Base-by-base conservation (phyloP, 73 alveolate genomes). In the Tetrahymena elliotti region DNA sequence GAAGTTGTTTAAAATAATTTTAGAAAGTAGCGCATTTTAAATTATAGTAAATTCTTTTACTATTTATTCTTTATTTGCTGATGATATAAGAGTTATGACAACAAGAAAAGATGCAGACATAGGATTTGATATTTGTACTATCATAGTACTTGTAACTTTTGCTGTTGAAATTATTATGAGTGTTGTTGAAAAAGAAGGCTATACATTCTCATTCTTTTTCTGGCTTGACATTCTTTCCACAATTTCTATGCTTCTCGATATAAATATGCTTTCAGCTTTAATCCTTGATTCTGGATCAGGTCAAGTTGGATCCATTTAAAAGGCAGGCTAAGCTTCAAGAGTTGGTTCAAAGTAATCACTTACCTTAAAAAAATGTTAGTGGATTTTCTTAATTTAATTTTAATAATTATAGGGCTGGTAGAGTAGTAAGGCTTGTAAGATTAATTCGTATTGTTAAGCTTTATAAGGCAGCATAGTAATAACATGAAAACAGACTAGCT, bases 51-150 rank as follows among this genome's bases (percentile, higher is more conserved):
- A 97, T 33, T 27, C 95, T 24, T 93, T 98, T 47, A 98, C 99
- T 10, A 53, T 98, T 68, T 98, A 97, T 83, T 97, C 99, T 35
- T 94, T 98, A 20, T 97, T 98, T 93, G 98, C 99, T 16, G 99
- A 97, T 93, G 99, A 98, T 88, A 93, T 97, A 33, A 97, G 99
- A 95, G 94, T 94, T 15, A 52, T 96, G 34, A 97, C 97, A 20
- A 93, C 95, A 53, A 93, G 95, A 12, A 95, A 96, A 96, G 92
- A 94, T 22, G 98, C 98, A 8, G 99, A 98, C 92, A 96, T 92
- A 38, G 93, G 82, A 12, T 97, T 97, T 83, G 88, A 68, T 24
- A 10, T 68, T 18, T 68, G 88, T 31, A 68, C 88, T 36, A 68
- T 68, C 16, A 68, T 68, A 6, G 88, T 10, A 5, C 2, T 68